These are phyloP conservation scores for Acer campestre DNA, from an alignment of 345 rosid genomes.

Conservation along the genomic window DNA sequence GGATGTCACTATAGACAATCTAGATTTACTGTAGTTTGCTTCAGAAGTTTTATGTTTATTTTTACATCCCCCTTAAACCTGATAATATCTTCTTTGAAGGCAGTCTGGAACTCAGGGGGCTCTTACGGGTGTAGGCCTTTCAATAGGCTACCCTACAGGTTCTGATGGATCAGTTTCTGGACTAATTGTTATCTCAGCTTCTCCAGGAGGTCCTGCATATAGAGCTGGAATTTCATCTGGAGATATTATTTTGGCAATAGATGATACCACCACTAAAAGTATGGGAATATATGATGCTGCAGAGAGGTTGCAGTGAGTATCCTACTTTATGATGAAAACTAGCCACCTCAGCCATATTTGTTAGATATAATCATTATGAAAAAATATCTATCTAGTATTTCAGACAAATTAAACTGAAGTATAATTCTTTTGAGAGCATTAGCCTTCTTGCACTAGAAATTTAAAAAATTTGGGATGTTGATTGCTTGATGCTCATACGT, in stretches of 20 bases:
- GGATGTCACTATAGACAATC: slow-evolving; percentile 3
- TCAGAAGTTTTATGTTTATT: neutral
- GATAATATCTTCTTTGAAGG: slow-evolving; percentile 69
- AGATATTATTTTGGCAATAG: slow-evolving; percentile 74
- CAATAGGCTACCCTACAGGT: slow-evolving; percentile 80
- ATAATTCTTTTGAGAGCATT: neutral
- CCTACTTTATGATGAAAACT: slow-evolving; percentile 4
- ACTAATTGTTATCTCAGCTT: slow-evolving; percentile 79
- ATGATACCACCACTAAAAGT: slow-evolving; percentile 61
- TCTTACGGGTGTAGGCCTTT: slow-evolving; percentile 90
- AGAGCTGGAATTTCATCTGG: slow-evolving; percentile 82
- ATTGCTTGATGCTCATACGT: neutral
- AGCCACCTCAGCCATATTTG: neutral
- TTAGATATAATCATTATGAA: neutral
- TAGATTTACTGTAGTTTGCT: slow-evolving; percentile 8
- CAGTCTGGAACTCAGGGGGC: slow-evolving; percentile 98
- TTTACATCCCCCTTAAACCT: slow-evolving; percentile 26
- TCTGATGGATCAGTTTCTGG: slow-evolving; percentile 62
- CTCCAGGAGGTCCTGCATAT: slow-evolving; percentile 92
- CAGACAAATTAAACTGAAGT: neutral
- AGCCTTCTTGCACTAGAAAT: neutral
- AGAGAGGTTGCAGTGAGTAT: slow-evolving; percentile 78
- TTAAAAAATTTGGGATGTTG: neutral
- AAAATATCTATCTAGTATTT: neutral
- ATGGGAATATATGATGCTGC: slow-evolving; percentile 95